A percentile compares a stretch with the other conserved stretches of the same genome.
Evolutionary conservation across 202 grass and related monocot species (phyloP).

Genomic region (Panicum hallii): DNA sequence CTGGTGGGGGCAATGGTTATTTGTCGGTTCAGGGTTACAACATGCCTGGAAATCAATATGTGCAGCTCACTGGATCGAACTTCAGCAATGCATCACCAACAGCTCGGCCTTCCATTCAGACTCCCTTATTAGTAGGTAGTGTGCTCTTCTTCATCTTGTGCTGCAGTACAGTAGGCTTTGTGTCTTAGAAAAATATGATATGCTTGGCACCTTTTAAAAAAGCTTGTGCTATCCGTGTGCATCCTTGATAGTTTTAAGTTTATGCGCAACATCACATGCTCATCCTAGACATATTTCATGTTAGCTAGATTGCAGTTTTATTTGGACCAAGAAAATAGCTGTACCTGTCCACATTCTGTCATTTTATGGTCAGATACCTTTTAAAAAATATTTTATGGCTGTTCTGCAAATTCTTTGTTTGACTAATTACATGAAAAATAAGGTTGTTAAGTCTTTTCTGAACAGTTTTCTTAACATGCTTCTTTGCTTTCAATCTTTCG

Average conservation of each 20-base stretch:
- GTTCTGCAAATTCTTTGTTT: slow-evolving; percentile 9
- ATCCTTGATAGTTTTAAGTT: neutral
- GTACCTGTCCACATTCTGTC: neutral
- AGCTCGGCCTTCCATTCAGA: slow-evolving; percentile 61
- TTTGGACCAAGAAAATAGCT: neutral
- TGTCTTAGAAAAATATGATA: slow-evolving; percentile 20
- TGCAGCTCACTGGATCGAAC: slow-evolving; percentile 63
- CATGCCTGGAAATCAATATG: slow-evolving; percentile 58
- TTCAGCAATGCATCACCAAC: slow-evolving; percentile 52
- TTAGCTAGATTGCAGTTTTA: slow-evolving; percentile 2
- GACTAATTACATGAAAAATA: slow-evolving; percentile 4
- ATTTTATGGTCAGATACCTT: slow-evolving; percentile 8
- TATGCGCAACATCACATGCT: slow-evolving; percentile 5
- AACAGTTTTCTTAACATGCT: neutral
- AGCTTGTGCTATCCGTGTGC: neutral
- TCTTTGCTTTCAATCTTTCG: neutral
- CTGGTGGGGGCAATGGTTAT: slow-evolving; percentile 55
- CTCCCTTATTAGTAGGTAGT: slow-evolving; percentile 70
- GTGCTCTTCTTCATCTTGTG: neutral
- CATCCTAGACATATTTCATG: slow-evolving; percentile 5
- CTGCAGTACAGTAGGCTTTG: neutral
- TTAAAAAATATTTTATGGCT: neutral
- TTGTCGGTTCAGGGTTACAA: slow-evolving; percentile 62
- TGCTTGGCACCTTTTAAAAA: slow-evolving; percentile 3
- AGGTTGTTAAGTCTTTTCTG: neutral